Evolutionary conservation across 257 asterid species (phyloP).

Genomic region (Capsicum pubescens): DNA sequence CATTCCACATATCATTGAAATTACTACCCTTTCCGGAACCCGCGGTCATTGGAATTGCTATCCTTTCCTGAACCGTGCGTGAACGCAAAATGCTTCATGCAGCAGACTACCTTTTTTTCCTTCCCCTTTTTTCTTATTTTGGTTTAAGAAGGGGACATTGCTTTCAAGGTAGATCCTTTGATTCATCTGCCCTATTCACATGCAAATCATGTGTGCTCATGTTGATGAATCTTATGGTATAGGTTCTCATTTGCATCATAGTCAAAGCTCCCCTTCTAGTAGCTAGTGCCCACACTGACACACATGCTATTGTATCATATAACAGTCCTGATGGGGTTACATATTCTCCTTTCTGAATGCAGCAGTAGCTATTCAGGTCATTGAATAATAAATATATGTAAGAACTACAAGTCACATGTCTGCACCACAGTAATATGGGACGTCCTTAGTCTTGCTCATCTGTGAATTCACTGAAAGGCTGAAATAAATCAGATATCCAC

Average conservation of each 20-base stretch:
- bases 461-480: too few species aligned
- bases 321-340: not conserved
- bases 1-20: not conserved
- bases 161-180: not conserved
- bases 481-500: too few species aligned
- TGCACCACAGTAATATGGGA: too few species aligned
- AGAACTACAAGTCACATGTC: constrained; percentile 24
- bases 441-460: too few species aligned
- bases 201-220: not conserved
- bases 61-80: not conserved
- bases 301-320: not conserved
- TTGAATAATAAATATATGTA: too few species aligned
- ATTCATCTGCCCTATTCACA: not conserved
- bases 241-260: not conserved
- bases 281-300: not conserved
- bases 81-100: not conserved
- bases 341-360: not conserved
- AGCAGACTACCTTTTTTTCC: rapidly evolving
- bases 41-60: too few species aligned
- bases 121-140: not conserved
- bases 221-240: not conserved
- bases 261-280: not conserved
- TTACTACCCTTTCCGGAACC: not conserved
- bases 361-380: too few species aligned
- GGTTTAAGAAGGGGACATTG: not conserved